Evolutionary conservation across 106 monocot genomes (phyloP), one percentile per base, ranked within the genome.

Genomic region (Dactylorhiza incarnata): DNA sequence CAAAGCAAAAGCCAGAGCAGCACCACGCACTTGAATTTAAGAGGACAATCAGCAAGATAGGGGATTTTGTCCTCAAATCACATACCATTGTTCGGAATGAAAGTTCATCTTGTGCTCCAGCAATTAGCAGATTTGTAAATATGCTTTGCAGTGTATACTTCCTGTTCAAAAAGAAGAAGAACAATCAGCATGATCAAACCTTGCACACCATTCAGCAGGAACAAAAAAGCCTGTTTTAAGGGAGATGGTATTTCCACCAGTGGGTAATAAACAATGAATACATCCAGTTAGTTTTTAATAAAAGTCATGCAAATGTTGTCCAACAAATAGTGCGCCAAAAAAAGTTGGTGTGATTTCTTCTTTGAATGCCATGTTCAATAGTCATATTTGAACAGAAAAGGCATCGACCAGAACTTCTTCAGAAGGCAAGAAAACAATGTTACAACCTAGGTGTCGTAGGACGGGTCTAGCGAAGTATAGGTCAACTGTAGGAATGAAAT

Each of bases 1-100:
- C 89, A 68, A 68, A 69, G 72, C 86, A 95, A 44, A 78, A 62
- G 43, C 87, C 92, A 77, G 78, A 81, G 23, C 17, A 78, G 16
- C 76, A 78, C 92, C 93, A 90, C 3, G 83, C 76, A 67, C 85
- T 93, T 46, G 93, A 89, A 73, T 89, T 96, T 20, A 96, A 70
- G 52, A 96, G 85, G n/a, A 93, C 80, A 53, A 96, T 72, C 62
- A 89, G 89, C 43, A 96, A 74, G 67, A 79, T 78, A 43, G 90
- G 85, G 49, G 72, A 83, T 72, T 84, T 85, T 17, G 78, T 83
- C 69, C 73, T 81, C 79, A 96, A 73, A 86, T 93, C 85, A 63
- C 77, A 87, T 46, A 91, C 83, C 62, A 96, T 58, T 45, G 83
- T 87, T 20, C 85, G 76, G 72, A 87, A 93, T 45, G 86, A 84